Conservation (phyloP, 2,329 filamentous ascomycete genomes). For the Trichoderma sp. region DNA sequence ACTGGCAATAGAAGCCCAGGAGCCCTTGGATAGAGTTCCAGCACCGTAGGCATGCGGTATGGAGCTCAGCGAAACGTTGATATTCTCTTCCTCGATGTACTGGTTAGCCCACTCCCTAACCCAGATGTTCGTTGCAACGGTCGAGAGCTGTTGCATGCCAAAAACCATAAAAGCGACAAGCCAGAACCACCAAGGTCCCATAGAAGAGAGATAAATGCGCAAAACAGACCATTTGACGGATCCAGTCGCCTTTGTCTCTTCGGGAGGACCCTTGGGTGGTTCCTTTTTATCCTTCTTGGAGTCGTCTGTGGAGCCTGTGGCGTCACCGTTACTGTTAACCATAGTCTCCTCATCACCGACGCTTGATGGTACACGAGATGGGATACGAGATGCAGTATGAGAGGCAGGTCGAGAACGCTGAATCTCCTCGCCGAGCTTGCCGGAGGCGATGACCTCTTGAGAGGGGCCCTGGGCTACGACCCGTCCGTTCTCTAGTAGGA, state of each 20-base stretch:
- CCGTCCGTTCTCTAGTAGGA: constrained; percentile 85
- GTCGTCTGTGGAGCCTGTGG: constrained; percentile 47
- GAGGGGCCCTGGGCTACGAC: constrained; percentile 75
- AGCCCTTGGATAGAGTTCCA: constrained; percentile 32
- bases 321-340: constrained; percentile 51
- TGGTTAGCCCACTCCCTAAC: constrained; percentile 94
- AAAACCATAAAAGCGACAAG: constrained; percentile 73
- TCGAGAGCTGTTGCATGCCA: constrained; percentile 77
- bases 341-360: constrained; percentile 66
- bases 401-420: constrained; percentile 72
- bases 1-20: constrained; percentile 42
- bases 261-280: constrained; percentile 56
- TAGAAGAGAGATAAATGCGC: constrained; percentile 78
- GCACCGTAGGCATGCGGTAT: constrained; percentile 30
- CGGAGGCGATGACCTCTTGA: constrained; percentile 78
- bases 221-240: constrained; percentile 88
- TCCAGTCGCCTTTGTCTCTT: constrained; percentile 80
- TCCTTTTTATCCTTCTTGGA: constrained; percentile 48
- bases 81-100: constrained; percentile 58
- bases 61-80: constrained; percentile 27
- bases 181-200: constrained; percentile 99
- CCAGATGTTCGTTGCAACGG: constrained; percentile 90
- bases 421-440: constrained; percentile 84
- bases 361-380: constrained; percentile 77
- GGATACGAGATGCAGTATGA: constrained; percentile 66